Base-by-base conservation (phyloP, 495 filamentous ascomycete genomes). In the Lasiosphaeris hirsuta region DNA sequence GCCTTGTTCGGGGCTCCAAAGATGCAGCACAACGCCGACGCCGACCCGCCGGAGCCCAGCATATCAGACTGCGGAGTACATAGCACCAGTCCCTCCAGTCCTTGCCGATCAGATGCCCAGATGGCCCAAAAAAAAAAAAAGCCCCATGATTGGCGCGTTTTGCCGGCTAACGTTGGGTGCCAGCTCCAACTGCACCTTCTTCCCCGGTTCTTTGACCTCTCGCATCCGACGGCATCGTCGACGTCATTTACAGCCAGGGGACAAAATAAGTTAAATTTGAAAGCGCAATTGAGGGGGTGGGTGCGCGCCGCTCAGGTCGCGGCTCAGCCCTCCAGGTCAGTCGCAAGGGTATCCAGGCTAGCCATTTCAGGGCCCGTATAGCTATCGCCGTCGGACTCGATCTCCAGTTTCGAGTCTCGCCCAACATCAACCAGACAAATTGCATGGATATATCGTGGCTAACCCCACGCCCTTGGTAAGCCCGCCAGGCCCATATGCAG, bases 391-490 rank as follows among this genome's bases (percentile, higher is more conserved):
- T 17, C 15, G 4, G 18, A 23, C 43, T 30, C 23, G 23, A 30
- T 30, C 23, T 23, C 41, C 43, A 13, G 10, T 23, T 4, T 46
- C 1, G 17, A 46, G 23, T 46, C 43, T 46, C 17, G 43, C 43
- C 43, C 43, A 23, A 23, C 18, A 18, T 46, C 43, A 15, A 46
- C 43, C 14, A 46, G 43, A 23, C 43, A 17, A 4, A 46, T 46
- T 9, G 17, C 42, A 45, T 23, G 17, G n/a, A 46, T 46, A 23
- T 23, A 2, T 46, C 13, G n/a, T 15, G 43, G 43, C 43, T 17
- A 30, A 46, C 49, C 49, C 49, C 49, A 51, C 49, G 49, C 49
- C 18, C 49, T 51, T 51, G 49, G 49, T 13, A 39, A 40, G 40
- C 15, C 15, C 49, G 14, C 49, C 49, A 36, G 49, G 40, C 40